Evolutionary conservation across 257 asterid species (phyloP).

Genomic region (Agastache rugosa): DNA sequence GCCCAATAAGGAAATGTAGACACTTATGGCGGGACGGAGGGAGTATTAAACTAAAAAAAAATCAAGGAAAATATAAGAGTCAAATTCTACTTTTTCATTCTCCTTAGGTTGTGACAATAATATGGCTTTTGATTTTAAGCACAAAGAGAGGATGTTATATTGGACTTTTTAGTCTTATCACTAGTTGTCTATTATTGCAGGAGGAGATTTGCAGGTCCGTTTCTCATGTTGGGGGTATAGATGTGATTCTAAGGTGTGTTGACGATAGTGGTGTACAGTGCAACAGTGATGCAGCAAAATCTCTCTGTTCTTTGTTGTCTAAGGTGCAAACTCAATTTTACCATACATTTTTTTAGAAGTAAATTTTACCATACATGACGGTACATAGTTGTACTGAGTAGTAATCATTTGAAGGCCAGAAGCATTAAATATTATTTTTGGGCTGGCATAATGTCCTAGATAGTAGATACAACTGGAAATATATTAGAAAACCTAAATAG

Average conservation of each 20-base stretch:
- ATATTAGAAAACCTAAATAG: neutral
- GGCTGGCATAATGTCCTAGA: neutral
- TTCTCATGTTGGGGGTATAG: constrained; percentile 79
- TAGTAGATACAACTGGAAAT: neutral
- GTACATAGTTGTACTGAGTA: constrained; percentile 7
- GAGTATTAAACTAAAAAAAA: too few relatives aligned
- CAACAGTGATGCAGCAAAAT: constrained; percentile 63
- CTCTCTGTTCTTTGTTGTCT: constrained; percentile 78
- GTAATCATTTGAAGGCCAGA: constrained; percentile 1
- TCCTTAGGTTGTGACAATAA: constrained; percentile 22
- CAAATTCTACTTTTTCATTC: constrained; percentile 3
- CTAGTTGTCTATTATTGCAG: constrained; percentile 48
- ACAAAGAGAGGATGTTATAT: constrained; percentile 19
- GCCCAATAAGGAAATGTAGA: too few relatives aligned
- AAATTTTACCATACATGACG: constrained; percentile 21
- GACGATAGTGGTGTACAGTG: constrained; percentile 80
- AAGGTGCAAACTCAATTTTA: constrained; percentile 63
- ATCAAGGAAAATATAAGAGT: neutral
- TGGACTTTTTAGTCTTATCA: constrained; percentile 22
- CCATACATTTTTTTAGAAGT: neutral
- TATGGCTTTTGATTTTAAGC: constrained; percentile 14
- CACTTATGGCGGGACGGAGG: too few relatives aligned
- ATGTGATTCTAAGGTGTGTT: constrained; percentile 66
- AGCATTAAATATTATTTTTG: neutral
- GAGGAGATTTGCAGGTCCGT: constrained; percentile 93